Evolutionary conservation across 176 grass and related monocot genomes (phyloP).

Genomic region (Pharus latifolius): DNA sequence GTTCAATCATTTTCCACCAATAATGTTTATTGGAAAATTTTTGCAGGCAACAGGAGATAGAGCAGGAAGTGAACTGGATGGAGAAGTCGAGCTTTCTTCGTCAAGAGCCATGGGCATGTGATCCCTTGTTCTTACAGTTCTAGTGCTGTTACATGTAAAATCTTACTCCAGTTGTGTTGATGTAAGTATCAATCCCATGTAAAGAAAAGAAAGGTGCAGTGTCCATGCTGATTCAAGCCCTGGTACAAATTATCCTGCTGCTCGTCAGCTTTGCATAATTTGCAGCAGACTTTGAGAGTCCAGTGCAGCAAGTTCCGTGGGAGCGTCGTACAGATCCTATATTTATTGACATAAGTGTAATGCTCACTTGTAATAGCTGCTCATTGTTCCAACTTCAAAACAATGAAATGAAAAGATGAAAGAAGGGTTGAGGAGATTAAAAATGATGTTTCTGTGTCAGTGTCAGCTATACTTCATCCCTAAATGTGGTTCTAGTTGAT

Average conservation of each 20-base stretch:
- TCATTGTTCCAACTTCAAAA: neutral
- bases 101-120: conserved; percentile 72
- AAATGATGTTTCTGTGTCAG: too few species aligned
- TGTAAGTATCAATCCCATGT: conserved; percentile 60
- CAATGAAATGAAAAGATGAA: neutral
- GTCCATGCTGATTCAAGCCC: conserved; percentile 26
- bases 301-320: neutral
- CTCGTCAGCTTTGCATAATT: neutral
- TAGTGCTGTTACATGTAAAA: conserved; percentile 57
- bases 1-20: neutral
- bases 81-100: conserved; percentile 63
- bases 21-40: conserved; percentile 18
- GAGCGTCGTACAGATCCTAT: neutral
- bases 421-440: neutral
- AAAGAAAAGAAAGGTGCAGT: conserved; percentile 28
- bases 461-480: too few species aligned
- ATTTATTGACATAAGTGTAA: neutral
- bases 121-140: conserved; percentile 35
- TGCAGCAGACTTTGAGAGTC: conserved; percentile 12
- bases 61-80: conserved; percentile 52
- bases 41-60: conserved; percentile 33
- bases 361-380: neutral
- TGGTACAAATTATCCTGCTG: neutral
- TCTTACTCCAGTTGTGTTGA: conserved; percentile 33
- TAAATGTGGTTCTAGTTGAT: too few species aligned